Evolutionary conservation across 768 basidiomycete genomes (phyloP).

Genomic region (Cystoderma amianthinum): DNA sequence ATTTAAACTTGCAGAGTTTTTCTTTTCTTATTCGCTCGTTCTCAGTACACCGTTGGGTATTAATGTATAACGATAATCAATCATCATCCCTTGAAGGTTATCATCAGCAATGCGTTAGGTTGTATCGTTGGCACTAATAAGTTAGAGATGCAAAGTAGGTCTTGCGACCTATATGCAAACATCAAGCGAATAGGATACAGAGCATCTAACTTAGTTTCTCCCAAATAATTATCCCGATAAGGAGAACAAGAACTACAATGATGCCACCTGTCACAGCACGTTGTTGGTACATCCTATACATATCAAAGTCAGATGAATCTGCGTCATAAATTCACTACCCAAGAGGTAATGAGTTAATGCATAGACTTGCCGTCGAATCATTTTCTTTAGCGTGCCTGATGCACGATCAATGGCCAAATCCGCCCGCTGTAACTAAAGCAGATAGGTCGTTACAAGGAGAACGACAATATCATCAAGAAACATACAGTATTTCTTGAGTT

Average conservation of each 20-base stretch:
- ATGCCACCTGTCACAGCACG: conserved; percentile 83
- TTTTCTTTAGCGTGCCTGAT: conserved; percentile 86
- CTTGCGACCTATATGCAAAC: too few species aligned
- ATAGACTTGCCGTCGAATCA: conserved; percentile 81
- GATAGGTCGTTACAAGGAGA: conserved; percentile 1
- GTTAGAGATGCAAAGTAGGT: too few species aligned
- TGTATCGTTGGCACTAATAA: too few species aligned
- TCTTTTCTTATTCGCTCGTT: background rate
- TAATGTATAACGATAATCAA: background rate
- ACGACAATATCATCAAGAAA: conserved; percentile 2
- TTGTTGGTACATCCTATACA: conserved; percentile 92
- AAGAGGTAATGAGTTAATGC: background rate
- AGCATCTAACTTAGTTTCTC: conserved; percentile 66
- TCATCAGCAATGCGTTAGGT: too few species aligned
- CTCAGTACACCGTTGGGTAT: background rate
- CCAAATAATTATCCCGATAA: conserved; percentile 80
- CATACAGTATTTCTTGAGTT: conserved; percentile 85
- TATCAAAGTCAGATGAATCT: conserved; percentile 26
- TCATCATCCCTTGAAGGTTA: too few species aligned
- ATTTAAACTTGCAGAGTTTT: background rate
- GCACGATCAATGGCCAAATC: conserved; percentile 89
- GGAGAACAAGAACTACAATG: conserved; percentile 73
- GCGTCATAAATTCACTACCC: background rate
- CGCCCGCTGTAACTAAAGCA: conserved; percentile 67
- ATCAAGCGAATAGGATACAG: too few species aligned